phyloP scores from a whole-genome alignment of 2,329 filamentous ascomycete species.

The Didymella pinodella region DNA sequence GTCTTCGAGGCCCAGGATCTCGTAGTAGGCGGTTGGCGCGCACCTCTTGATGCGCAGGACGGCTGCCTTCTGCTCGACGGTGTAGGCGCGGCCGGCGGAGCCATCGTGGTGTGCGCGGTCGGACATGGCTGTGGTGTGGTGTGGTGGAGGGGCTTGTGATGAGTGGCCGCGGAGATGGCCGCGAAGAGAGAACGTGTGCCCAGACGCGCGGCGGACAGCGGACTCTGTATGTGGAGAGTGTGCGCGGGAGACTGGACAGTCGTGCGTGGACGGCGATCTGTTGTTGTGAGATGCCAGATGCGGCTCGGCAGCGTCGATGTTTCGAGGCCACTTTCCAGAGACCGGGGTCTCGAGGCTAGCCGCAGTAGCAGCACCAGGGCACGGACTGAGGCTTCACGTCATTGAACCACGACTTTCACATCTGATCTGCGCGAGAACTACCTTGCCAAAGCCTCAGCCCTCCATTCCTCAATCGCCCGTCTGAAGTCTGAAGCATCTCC shows the following conservation, averaged over 20 bases:
- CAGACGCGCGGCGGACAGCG: neutral
- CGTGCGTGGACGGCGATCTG: slow-evolving; percentile 19
- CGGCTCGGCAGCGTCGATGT: slow-evolving; percentile 31
- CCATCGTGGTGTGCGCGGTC: slow-evolving; percentile 76
- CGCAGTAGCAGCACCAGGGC: slow-evolving; percentile 9
- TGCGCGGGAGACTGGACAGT: slow-evolving; percentile 6
- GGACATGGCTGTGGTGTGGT: slow-evolving; percentile 46
- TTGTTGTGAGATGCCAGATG: slow-evolving; percentile 23
- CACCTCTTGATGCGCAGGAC: slow-evolving; percentile 89
- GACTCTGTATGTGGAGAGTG: neutral
- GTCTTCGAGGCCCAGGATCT: slow-evolving; percentile 80
- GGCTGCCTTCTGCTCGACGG: slow-evolving; percentile 87
- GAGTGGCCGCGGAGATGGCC: slow-evolving; percentile 13
- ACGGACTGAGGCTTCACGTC: slow-evolving; percentile 34
- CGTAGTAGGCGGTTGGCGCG: slow-evolving; percentile 88
- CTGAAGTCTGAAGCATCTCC: neutral
- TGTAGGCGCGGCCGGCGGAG: slow-evolving; percentile 79
- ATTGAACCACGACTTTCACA: slow-evolving; percentile 20
- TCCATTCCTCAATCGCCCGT: neutral
- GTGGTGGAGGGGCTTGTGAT: slow-evolving; percentile 14
- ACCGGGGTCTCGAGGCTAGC: slow-evolving; percentile 33
- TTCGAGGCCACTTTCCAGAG: slow-evolving; percentile 42
- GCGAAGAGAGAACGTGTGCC: slow-evolving; percentile 6
- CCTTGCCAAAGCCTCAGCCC: neutral
- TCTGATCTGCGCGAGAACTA: neutral